Evolutionary conservation across 139 green algal genomes (phyloP).

Genomic region (Micromonas commoda): DNA sequence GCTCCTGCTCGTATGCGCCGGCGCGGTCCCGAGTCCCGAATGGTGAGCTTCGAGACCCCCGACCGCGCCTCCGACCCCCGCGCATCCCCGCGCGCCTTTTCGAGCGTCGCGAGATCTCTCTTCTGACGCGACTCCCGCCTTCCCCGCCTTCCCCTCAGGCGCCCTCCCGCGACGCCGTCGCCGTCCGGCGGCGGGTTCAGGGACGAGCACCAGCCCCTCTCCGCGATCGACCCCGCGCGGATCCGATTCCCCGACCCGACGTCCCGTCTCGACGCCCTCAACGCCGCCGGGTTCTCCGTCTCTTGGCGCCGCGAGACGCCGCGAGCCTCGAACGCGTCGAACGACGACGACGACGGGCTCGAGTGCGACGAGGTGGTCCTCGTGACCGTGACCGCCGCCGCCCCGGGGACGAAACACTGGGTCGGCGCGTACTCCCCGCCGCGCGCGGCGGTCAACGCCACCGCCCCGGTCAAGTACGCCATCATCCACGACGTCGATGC

Average conservation of each 20-base stretch:
- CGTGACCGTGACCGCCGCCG: neutral
- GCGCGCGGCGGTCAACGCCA: neutral
- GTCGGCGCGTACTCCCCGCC: conserved; percentile 23
- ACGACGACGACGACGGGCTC: neutral
- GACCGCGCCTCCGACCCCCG: no score
- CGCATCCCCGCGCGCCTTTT: no score
- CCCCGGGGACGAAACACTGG: no score
- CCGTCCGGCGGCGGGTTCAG: neutral
- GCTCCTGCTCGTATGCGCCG: neutral
- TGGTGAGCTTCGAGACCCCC: no score
- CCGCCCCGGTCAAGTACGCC: conserved; percentile 28
- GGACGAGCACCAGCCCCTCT: neutral
- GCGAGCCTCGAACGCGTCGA: neutral
- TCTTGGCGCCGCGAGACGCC: no score
- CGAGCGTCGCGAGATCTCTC: no score
- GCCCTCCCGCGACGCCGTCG: no score
- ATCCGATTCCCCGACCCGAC: no score
- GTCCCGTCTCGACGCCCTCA: no score
- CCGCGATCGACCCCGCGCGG: neutral
- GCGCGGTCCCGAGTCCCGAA: no score
- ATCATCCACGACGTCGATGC: conserved; percentile 3
- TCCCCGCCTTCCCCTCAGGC: neutral
- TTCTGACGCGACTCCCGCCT: neutral
- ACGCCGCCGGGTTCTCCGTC: no score
- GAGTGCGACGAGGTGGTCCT: neutral